Conservation (phyloP, 371 early-diverging fungal species). For the Vairimorpha apis region DNA sequence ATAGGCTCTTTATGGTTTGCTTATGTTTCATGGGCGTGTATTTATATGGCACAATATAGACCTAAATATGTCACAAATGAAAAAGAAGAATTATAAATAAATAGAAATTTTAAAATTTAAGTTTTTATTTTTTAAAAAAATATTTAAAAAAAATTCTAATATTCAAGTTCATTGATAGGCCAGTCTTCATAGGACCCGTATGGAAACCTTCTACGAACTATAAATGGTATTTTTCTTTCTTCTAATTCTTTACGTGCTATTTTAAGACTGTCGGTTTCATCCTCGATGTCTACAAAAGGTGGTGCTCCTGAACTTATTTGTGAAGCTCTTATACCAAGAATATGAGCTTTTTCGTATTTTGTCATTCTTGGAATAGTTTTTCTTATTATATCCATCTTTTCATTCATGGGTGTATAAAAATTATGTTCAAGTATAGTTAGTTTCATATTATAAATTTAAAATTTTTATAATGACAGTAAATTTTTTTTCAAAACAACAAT, state of each 20-base stretch:
- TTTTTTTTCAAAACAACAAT: background rate
- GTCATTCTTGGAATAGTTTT: conserved; percentile 97
- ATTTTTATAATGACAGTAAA: background rate
- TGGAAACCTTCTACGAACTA: conserved; percentile 86
- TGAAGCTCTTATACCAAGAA: conserved; percentile 74
- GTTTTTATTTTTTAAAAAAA: background rate
- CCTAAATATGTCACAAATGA: conserved; percentile 13
- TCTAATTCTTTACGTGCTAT: conserved; percentile 93
- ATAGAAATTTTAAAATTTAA: background rate
- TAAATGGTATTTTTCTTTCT: conserved; percentile 84
- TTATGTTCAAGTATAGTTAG: background rate
- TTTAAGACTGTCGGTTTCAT: conserved; percentile 86
- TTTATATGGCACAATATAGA: conserved; percentile 51
- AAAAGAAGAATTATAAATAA: background rate
- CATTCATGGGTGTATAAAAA: background rate
- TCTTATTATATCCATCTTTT: conserved; percentile 47
- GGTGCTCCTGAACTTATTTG: conserved; percentile 84
- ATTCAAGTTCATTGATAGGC: conserved; percentile 76
- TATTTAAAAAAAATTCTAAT: background rate
- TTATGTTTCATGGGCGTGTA: conserved; percentile 53
- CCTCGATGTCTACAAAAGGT: conserved; percentile 86
- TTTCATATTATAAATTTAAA: background rate
- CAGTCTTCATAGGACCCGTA: conserved; percentile 93
- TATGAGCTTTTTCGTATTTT: conserved; percentile 93
- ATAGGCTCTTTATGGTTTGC: conserved; percentile 45